phyloP scores from a whole-genome alignment of 73 alveolate species.

The Symbiodinium natans region DNA sequence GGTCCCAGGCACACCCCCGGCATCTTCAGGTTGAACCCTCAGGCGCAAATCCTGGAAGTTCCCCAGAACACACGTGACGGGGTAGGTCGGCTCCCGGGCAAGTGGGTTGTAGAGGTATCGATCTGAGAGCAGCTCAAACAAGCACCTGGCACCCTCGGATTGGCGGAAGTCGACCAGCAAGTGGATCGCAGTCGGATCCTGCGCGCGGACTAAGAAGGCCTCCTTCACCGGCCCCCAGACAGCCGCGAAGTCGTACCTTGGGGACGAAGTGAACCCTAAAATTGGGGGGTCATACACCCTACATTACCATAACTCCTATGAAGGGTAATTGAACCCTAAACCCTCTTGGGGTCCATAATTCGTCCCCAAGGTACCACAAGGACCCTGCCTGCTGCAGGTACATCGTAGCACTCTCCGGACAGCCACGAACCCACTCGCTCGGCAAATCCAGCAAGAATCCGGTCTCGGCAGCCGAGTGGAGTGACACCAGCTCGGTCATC shows the following conservation, averaged over 20 bases:
- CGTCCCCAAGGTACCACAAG: too few relatives aligned
- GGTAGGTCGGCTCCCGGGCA: constrained; percentile 30
- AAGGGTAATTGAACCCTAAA: too few relatives aligned
- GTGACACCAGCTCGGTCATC: neutral
- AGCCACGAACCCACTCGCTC: neutral
- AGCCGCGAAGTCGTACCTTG: neutral
- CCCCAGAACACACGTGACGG: constrained; percentile 37
- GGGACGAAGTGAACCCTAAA: too few relatives aligned
- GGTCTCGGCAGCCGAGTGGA: neutral
- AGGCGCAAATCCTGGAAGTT: constrained; percentile 17
- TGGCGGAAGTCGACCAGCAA: neutral
- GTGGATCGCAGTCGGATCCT: neutral
- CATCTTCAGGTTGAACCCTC: neutral
- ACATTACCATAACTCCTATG: too few relatives aligned
- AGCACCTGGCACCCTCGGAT: neutral
- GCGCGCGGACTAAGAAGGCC: neutral
- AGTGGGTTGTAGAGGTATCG: constrained; percentile 55
- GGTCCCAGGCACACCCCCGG: neutral
- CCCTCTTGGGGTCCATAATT: too few relatives aligned
- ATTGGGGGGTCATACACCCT: too few relatives aligned
- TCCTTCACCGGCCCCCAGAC: constrained; percentile 15
- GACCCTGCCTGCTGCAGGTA: neutral
- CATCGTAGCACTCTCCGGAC: neutral
- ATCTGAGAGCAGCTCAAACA: constrained; percentile 52
- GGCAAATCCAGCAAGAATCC: constrained; percentile 1